Conservation (phyloP, 345 rosid species). For the Laguncularia racemosa region DNA sequence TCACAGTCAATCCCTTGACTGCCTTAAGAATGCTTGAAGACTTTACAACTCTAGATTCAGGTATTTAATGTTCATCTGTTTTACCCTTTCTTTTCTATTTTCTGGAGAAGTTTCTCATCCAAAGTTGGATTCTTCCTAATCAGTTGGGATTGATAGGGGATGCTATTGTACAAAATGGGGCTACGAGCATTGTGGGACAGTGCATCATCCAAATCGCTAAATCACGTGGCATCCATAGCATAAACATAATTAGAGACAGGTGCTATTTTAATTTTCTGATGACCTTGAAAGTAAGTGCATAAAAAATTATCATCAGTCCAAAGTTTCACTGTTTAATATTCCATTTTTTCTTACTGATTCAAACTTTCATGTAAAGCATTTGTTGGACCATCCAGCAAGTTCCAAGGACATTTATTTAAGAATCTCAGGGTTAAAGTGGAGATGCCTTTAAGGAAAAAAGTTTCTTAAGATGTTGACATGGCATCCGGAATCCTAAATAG, state of each 20-base stretch:
- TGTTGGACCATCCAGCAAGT: no score
- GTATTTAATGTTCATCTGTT: slow-evolving; percentile 21
- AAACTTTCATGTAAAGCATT: no score
- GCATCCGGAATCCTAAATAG: no score
- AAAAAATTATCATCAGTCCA: no score
- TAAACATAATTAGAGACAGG: slow-evolving; percentile 85
- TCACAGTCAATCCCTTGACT: slow-evolving; percentile 83
- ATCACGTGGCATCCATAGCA: slow-evolving; percentile 54
- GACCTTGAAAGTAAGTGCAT: neutral
- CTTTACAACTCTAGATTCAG: slow-evolving; percentile 48
- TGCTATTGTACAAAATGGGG: slow-evolving; percentile 85
- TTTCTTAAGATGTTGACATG: no score
- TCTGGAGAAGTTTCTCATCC: no score
- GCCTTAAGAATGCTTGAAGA: slow-evolving; percentile 90
- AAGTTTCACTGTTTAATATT: no score
- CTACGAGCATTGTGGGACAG: slow-evolving; percentile 85
- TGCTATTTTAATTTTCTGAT: slow-evolving; percentile 9
- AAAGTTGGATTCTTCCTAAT: slow-evolving; percentile 5
- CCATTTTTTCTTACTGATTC: no score
- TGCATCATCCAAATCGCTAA: slow-evolving; percentile 81
- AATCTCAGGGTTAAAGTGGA: no score
- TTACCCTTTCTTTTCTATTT: slow-evolving; percentile 3
- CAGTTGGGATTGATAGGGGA: slow-evolving; percentile 42
- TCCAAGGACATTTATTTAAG: no score
- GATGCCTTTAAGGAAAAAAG: no score